Evolutionary conservation across 495 filamentous ascomycete genomes (phyloP).

Genomic region (Apodospora peruviana): DNA sequence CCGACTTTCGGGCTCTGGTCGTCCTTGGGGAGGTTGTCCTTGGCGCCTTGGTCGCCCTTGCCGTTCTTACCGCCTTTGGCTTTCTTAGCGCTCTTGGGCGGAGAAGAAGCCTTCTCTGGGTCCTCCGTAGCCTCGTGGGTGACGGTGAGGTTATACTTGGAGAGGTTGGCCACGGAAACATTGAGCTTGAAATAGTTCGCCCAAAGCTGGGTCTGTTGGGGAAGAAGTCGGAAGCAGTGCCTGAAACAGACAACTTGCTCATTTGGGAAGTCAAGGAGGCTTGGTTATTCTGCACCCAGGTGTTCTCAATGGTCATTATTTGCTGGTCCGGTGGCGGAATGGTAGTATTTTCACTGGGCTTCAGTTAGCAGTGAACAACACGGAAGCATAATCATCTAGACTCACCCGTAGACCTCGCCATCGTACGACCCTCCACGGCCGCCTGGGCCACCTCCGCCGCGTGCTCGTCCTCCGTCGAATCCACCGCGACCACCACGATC

Average conservation of each 20-base stretch:
- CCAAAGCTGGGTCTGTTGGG: constrained; percentile 56
- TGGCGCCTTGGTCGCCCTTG: constrained; percentile 12
- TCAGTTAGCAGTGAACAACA: constrained; percentile 4
- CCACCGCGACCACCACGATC: constrained; percentile 19
- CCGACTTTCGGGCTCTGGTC: not conserved
- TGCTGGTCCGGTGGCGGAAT: constrained; percentile 22
- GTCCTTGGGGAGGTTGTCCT: not conserved
- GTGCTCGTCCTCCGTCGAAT: constrained; percentile 10
- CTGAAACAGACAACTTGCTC: constrained; percentile 20
- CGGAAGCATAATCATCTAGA: not conserved
- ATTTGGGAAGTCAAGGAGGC: constrained; percentile 21
- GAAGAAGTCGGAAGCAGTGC: constrained; percentile 12
- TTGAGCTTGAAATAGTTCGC: constrained; percentile 60
- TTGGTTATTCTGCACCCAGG: constrained; percentile 16
- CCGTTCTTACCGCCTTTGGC: constrained; percentile 33
- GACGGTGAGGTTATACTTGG: constrained; percentile 31
- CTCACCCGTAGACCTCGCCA: constrained; percentile 30
- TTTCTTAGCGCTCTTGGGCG: constrained; percentile 14
- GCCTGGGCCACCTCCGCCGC: constrained; percentile 21
- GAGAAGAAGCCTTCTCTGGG: not conserved
- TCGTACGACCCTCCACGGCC: constrained; percentile 21
- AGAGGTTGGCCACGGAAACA: constrained; percentile 29
- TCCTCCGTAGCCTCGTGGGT: not conserved
- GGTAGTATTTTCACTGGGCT: not conserved
- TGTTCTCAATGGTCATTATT: constrained; percentile 31